Base-by-base conservation (phyloP, 768 basidiomycete genomes). In the Leccinum barrowsii region DNA sequence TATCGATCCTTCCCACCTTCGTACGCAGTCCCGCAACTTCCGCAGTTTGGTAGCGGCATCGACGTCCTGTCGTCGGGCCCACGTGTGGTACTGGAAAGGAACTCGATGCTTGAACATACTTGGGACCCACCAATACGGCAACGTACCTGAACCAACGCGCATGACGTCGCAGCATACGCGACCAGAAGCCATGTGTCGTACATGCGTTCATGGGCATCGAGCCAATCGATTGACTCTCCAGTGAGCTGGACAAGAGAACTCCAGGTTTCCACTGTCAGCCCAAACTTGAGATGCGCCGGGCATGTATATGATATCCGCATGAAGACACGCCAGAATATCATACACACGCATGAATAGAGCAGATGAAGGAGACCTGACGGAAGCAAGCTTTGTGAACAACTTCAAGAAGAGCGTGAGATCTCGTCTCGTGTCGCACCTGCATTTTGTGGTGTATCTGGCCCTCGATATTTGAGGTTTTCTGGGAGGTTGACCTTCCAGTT, bases 241-340 rank as follows among this genome's bases (percentile, higher is more conserved):
- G 91, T 90, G 67, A 91, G 77, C 32, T 77, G 67, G 50, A 94
- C 83, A 51, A 97, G 80, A 53, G 79, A 76, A 19, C 80, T 81
- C 93, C 92, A 97, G 61, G 86, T 82, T 66, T 88, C 87, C 26
- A 94, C 81, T 2, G 87, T 90, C 62, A 95, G 75, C 40, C 83
- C 81, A 66, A 96, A 94, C 69, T 90, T 94, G 67, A 96, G 82
- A 68, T 97, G 94, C 11, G 84, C 84, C 8, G 96, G 94, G 68
- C 92, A 90, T 19, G 86, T 82, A 76, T 97, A 98, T 58, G 92
- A 94, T 74, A 98, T 93, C 53, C 96, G 85, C 92, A 98, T 95
- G 78, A 98, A 98, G 32, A 97, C 94, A 52, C 96, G 89, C 87
- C 93, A 97, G 75, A 97, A 95, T 73, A 98, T 90, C 86, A 98